A percentile compares a stretch with the other conserved stretches of the same genome.
Conservation (phyloP, 257 asterid species). For the Leptodermis oblonga region DNA sequence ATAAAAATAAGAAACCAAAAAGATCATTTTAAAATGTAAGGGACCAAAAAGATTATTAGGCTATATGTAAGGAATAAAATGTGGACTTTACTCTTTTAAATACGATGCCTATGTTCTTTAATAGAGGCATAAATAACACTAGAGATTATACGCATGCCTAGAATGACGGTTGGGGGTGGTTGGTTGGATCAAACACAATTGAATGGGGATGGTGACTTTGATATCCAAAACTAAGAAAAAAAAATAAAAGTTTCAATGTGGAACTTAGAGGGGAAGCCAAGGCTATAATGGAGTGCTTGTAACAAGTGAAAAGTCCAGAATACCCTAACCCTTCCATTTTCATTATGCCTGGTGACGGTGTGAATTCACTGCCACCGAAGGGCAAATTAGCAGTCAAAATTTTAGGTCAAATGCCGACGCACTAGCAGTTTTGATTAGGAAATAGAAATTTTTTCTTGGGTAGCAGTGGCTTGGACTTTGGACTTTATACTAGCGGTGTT, state of each 20-base stretch:
- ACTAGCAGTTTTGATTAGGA: constrained; percentile 2
- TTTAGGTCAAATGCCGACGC: neutral
- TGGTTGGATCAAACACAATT: neutral
- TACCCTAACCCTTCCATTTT: neutral
- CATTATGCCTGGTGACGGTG: too few species aligned
- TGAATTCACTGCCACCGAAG: too few species aligned
- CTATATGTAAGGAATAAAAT: too few species aligned
- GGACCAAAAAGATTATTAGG: too few species aligned
- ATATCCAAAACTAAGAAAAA: too few species aligned
- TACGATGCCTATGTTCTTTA: too few species aligned
- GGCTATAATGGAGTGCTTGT: neutral
- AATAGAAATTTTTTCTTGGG: neutral
- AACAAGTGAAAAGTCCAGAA: neutral
- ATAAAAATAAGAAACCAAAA: too few species aligned
- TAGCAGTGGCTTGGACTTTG: neutral
- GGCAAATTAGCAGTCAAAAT: too few species aligned
- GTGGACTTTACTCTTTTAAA: too few species aligned
- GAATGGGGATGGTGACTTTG: neutral
- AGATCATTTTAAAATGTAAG: too few species aligned
- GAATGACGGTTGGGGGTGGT: neutral
- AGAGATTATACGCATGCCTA: too few species aligned
- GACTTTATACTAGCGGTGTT: neutral
- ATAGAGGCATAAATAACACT: too few species aligned
- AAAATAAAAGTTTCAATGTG: neutral
- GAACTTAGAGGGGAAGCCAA: neutral